phyloP scores from a whole-genome alignment of 2,329 filamentous ascomycete species.

The Trichoderma cornu-damae region DNA sequence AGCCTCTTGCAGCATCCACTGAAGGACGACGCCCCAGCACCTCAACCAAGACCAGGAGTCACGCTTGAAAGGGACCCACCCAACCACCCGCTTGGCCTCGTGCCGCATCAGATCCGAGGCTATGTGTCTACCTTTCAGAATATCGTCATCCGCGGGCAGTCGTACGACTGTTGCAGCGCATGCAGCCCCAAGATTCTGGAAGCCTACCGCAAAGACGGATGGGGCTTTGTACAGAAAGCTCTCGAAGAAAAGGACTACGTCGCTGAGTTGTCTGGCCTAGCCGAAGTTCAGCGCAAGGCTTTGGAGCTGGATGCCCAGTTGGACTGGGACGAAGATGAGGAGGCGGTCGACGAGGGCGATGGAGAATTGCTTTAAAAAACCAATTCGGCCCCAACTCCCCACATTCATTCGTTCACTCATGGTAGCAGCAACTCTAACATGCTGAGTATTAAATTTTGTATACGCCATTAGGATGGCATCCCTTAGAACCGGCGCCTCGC shows the following conservation, averaged over 20 bases:
- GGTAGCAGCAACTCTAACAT: not conserved
- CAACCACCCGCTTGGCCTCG: constrained; percentile 59
- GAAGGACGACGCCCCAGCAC: constrained; percentile 57
- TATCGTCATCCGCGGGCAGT: constrained; percentile 64
- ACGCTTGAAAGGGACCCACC: constrained; percentile 51
- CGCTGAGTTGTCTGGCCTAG: constrained; percentile 67
- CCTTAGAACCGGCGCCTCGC: not conserved
- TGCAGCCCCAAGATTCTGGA: constrained; percentile 67
- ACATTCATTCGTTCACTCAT: not conserved
- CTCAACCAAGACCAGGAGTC: constrained; percentile 37
- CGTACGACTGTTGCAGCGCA: constrained; percentile 76
- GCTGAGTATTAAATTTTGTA: not conserved
- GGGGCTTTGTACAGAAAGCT: constrained; percentile 71
- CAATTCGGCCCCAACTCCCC: not conserved
- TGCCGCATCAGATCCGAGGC: constrained; percentile 77
- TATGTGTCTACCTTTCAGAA: constrained; percentile 71
- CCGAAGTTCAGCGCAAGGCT: constrained; percentile 61
- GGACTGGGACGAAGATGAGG: constrained; percentile 58
- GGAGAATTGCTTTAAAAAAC: constrained; percentile 48
- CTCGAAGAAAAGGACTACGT: constrained; percentile 73
- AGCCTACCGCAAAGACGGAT: constrained; percentile 62
- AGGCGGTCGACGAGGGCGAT: constrained; percentile 44
- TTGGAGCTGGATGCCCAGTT: constrained; percentile 49
- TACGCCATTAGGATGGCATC: not conserved
- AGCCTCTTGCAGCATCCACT: constrained; percentile 83